phyloP scores from a whole-genome alignment of 2,329 filamentous ascomycete species.

The Aspergillus sp. region DNA sequence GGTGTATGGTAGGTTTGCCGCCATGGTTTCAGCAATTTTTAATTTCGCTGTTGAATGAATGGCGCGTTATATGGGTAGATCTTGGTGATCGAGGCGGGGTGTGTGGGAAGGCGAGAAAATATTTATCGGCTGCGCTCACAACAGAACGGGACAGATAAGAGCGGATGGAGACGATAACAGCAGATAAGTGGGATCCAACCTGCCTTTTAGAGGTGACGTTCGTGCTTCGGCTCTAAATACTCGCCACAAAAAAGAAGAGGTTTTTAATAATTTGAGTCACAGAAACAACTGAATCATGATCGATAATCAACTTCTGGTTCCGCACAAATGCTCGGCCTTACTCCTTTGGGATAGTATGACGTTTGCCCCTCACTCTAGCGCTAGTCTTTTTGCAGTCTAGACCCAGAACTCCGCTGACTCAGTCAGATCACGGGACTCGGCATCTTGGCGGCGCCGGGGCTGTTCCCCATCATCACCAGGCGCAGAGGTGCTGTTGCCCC shows the following conservation, averaged over 20 bases:
- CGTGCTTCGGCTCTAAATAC: neutral
- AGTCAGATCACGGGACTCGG: neutral
- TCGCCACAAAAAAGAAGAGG: neutral
- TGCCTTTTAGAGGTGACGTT: neutral
- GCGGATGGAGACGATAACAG: neutral
- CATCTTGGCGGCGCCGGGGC: neutral
- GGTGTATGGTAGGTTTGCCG: slow-evolving; percentile 78
- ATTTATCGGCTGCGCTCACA: neutral
- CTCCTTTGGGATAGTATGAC: slow-evolving; percentile 22
- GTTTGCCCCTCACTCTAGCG: slow-evolving; percentile 11
- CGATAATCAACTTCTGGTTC: slow-evolving; percentile 14
- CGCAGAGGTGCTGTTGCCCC: neutral
- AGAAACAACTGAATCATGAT: slow-evolving; percentile 5
- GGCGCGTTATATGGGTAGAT: neutral
- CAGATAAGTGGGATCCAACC: neutral
- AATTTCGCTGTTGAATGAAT: neutral
- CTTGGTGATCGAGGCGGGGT: neutral
- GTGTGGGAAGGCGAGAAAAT: neutral
- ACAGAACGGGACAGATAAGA: neutral
- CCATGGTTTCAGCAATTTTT: slow-evolving; percentile 11
- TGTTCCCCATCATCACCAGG: neutral
- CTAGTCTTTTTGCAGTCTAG: neutral
- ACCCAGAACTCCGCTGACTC: neutral
- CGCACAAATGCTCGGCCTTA: slow-evolving; percentile 18
- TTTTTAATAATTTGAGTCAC: neutral